A percentile compares a stretch with the other conserved stretches of the same genome.
Conservation (phyloP, 1,284 basidiomycete species). For the Papiliotrema terrestris region DNA sequence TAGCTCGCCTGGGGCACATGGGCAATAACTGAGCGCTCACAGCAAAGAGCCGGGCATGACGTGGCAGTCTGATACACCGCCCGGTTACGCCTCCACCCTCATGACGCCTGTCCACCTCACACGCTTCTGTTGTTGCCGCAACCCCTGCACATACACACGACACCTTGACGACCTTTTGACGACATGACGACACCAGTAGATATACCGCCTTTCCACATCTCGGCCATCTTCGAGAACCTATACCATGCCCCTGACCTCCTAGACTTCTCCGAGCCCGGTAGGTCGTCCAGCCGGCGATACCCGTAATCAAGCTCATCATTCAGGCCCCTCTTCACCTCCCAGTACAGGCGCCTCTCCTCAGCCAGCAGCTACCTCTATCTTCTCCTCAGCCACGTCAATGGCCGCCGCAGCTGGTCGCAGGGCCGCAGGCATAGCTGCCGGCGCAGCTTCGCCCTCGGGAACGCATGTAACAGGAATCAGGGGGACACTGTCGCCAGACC, state of each 20-base stretch:
- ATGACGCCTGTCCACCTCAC: no score
- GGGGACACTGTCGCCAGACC: slow-evolving; percentile 7
- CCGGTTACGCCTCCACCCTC: no score
- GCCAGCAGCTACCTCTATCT: slow-evolving; percentile 19
- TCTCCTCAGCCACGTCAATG: slow-evolving; percentile 37
- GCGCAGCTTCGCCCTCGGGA: slow-evolving; percentile 11
- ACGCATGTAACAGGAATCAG: not conserved
- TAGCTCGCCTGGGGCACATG: no score
- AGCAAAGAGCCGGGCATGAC: no score
- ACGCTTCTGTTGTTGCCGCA: no score
- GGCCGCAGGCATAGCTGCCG: slow-evolving; percentile 25
- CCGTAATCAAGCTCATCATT: not conserved
- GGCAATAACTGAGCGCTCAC: no score
- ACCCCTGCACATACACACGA: no score
- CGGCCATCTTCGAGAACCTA: slow-evolving; percentile 38
- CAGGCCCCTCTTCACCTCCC: slow-evolving; percentile 17
- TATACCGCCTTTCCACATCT: slow-evolving; percentile 34
- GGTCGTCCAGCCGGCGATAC: not conserved
- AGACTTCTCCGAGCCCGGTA: slow-evolving; percentile 35
- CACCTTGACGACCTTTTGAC: no score
- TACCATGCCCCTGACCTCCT: slow-evolving; percentile 40
- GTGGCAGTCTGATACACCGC: no score
- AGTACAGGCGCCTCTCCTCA: slow-evolving; percentile 5
- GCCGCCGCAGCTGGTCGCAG: slow-evolving; percentile 35
- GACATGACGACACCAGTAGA: not conserved